A percentile compares a stretch with the other conserved stretches of the same genome.
Conservation (phyloP, 176 grass and related monocot species). For the Bonia amplexicaulis region DNA sequence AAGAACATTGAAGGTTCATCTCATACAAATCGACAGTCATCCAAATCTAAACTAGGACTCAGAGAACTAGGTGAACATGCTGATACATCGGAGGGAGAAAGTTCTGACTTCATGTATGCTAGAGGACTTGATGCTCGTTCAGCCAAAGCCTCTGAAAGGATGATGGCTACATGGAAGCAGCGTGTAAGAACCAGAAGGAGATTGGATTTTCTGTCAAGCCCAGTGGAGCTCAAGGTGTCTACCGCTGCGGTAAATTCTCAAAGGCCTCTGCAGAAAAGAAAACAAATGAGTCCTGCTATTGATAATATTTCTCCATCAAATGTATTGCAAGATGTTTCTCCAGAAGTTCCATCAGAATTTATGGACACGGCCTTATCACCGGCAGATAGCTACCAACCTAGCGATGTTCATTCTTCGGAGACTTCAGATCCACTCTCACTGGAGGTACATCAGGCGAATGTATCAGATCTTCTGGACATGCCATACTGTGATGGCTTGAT, state of each 20-base stretch:
- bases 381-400: conserved; percentile 1
- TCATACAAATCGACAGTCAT: not conserved
- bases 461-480: conserved; percentile 41
- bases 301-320: not conserved
- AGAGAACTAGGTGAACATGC: conserved; percentile 13
- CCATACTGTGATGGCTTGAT: conserved; percentile 46
- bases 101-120: not conserved
- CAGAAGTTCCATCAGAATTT: conserved; percentile 18
- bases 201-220: conserved; percentile 36
- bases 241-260: not conserved
- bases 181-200: conserved; percentile 31
- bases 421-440: conserved; percentile 14
- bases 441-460: not conserved
- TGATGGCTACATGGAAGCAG: conserved; percentile 32
- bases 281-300: conserved; percentile 7
- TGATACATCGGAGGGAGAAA: conserved; percentile 19
- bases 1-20: conserved; percentile 13
- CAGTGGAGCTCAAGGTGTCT: conserved; percentile 42
- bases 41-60: not conserved
- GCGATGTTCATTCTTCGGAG: not conserved
- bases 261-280: conserved; percentile 4
- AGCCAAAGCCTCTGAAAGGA: conserved; percentile 25
- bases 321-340: conserved; percentile 22
- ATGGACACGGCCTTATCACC: not conserved
- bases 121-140: not conserved